Base-by-base conservation (phyloP, 2,329 filamentous ascomycete genomes). In the Diplodia scrobiculata region DNA sequence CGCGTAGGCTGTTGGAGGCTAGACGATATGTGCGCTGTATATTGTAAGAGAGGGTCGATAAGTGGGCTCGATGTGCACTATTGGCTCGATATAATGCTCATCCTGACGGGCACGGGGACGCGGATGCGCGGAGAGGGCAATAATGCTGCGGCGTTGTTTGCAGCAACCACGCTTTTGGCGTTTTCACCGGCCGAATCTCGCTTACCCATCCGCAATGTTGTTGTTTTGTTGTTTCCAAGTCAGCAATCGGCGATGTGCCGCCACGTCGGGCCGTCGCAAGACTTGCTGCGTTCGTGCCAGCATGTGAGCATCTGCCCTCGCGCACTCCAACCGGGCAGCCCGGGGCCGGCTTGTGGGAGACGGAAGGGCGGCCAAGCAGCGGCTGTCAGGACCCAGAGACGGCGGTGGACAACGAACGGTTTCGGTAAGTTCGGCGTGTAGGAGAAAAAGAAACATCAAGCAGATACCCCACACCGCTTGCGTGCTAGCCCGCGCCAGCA, bases 341-440 rank as follows among this genome's bases (percentile, higher is more conserved):
- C 5, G 41, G 41, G 7, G 41, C 5, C n/a, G 52, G 32, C 7
- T 13, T 11, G 47, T 13, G 9, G 21, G 32, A 25, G 32, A 19
- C 17, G 29, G 7, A 4, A 32, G 7, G 41, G 29, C n/a, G 29
- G 14, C 21, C 1, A 6, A 50, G 34, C 58, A 25, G 45, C 45
- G 25, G 27, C 29, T 1, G 11, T 41, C 17, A 32, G 27, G 54
- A 9, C 34, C 21, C 25, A n/a, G 41, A 48, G 41, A 60, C 36
- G 2, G 58, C 45, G 25, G 45, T 62, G 45, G 45, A 62, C 45
- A 34, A 11, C 41, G 27, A 34, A n/a, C 41, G 41, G 58, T 19
- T 34, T 62, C 58, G 58, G 58, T 25, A 62, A 62, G 45, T 62
- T 50, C 58, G 58, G 58, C 21, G 25, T 50, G 10, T 17, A 60